Conservation (phyloP, 495 filamentous ascomycete genomes). For the Xylaria intraflava region DNA sequence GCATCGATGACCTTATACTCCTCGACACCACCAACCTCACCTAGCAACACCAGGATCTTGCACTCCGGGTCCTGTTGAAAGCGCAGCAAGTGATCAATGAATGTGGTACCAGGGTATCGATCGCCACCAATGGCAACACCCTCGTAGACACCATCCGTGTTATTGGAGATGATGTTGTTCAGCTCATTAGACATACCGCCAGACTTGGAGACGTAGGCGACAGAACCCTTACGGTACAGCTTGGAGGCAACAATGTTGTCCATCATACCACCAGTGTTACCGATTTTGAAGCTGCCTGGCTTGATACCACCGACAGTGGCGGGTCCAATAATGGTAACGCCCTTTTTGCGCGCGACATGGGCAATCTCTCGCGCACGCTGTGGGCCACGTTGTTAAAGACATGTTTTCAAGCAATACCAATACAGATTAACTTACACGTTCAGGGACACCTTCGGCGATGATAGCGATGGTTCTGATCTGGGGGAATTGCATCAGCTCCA, state of each 20-base stretch:
- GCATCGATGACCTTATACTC: constrained; percentile 99
- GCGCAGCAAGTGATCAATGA: constrained; percentile 95
- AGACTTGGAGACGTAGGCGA: constrained; percentile 99
- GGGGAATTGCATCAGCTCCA: constrained; percentile 96
- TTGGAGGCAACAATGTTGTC: constrained; percentile 99
- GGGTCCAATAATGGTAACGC: constrained; percentile 96
- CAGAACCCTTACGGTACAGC: constrained; percentile 97
- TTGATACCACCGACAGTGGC: constrained; percentile 99
- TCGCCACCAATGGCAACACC: constrained; percentile 99
- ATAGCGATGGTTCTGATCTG: constrained; percentile 98
- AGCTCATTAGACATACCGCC: constrained; percentile 99
- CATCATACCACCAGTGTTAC: constrained; percentile 99
- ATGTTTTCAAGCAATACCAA: not conserved
- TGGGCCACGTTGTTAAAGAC: constrained; percentile 20
- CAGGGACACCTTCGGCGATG: constrained; percentile 97
- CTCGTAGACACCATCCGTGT: constrained; percentile 95
- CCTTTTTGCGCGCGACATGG: constrained; percentile 92
- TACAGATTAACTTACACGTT: constrained; percentile 61
- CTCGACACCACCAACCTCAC: constrained; percentile 98
- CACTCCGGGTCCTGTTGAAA: constrained; percentile 93
- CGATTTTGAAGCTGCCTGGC: constrained; percentile 98
- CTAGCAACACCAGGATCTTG: constrained; percentile 92
- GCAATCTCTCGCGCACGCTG: constrained; percentile 95
- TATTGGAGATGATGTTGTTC: constrained; percentile 97
- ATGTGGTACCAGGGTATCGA: constrained; percentile 95